Evolutionary conservation across 495 filamentous ascomycete genomes (phyloP).

Genomic region (Astrothelium subdiscretum): DNA sequence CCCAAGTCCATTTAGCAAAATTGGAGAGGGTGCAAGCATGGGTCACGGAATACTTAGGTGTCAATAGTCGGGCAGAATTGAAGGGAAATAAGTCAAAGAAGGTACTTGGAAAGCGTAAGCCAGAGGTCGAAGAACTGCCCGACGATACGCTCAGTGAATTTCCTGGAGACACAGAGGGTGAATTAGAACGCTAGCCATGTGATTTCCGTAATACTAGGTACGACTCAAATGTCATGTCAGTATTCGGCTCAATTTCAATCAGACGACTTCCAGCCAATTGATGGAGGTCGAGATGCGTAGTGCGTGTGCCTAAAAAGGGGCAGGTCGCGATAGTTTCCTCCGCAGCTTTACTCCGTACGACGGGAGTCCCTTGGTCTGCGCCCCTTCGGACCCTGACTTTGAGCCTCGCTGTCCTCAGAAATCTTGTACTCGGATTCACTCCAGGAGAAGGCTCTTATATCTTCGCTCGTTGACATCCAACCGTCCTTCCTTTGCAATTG

Average conservation of each 20-base stretch:
- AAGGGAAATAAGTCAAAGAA: constrained; percentile 9
- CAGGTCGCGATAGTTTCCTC: too few relatives aligned
- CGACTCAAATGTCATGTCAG: too few relatives aligned
- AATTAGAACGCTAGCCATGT: constrained; percentile 6
- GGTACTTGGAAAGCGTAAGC: neutral
- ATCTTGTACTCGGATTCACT: too few relatives aligned
- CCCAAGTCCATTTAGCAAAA: neutral
- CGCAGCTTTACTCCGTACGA: too few relatives aligned
- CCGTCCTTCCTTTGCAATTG: too few relatives aligned
- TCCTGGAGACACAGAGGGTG: neutral
- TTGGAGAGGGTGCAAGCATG: neutral
- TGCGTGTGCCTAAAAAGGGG: too few relatives aligned
- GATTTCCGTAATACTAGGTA: too few relatives aligned
- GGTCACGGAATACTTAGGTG: constrained; percentile 11
- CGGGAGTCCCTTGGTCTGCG: neutral
- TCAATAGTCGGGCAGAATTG: constrained; percentile 9
- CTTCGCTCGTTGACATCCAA: neutral
- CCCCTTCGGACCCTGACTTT: neutral
- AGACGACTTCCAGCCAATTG: too few relatives aligned
- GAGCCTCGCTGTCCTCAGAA: neutral
- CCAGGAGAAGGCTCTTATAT: neutral
- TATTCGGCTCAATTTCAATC: neutral
- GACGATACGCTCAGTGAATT: neutral
- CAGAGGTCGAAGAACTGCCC: neutral
- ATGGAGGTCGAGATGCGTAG: too few relatives aligned